A percentile compares a stretch with the other conserved stretches of the same genome.
phyloP scores from a whole-genome alignment of 768 basidiomycete species.

The Mycena albidolilacea region DNA sequence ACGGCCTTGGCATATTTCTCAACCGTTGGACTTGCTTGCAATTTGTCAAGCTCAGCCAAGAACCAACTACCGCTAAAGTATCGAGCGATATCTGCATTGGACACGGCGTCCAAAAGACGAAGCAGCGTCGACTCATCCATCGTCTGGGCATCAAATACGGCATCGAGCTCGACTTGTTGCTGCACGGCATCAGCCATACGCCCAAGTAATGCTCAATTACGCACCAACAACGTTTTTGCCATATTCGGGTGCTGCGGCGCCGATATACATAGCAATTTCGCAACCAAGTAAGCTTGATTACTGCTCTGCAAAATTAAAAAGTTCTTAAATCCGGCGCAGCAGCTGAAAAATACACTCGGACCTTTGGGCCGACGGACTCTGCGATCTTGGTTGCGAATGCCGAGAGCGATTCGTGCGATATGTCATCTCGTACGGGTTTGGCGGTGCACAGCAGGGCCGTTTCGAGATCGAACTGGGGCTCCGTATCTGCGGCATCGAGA shows the following conservation, averaged over 20 bases:
- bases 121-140: conserved; percentile 70
- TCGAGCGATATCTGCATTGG: conserved; percentile 76
- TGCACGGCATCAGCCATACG: conserved; percentile 43
- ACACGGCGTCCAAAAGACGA: conserved; percentile 73
- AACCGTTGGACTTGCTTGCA: conserved; percentile 54
- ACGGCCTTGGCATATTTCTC: conserved; percentile 60
- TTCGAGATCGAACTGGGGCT: conserved; percentile 68
- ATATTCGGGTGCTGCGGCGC: conserved; percentile 79
- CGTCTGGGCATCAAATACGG: conserved; percentile 67
- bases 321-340: conserved; percentile 15
- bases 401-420: conserved; percentile 63
- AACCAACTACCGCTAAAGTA: conserved; percentile 63
- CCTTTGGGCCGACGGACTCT: conserved; percentile 71
- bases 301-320: conserved; percentile 54
- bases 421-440: conserved; percentile 73
- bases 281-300: conserved; percentile 72
- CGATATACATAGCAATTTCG: conserved; percentile 73
- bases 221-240: conserved; percentile 61
- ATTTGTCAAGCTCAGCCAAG: conserved; percentile 54
- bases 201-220: conserved; percentile 33
- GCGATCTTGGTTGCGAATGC: conserved; percentile 71
- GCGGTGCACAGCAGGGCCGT: conserved; percentile 66
- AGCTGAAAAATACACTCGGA: conserved; percentile 46
- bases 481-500: conserved; percentile 58
- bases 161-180: conserved; percentile 70